phyloP scores from a whole-genome alignment of 768 basidiomycete genomes.

The Amyloporia xantha region DNA sequence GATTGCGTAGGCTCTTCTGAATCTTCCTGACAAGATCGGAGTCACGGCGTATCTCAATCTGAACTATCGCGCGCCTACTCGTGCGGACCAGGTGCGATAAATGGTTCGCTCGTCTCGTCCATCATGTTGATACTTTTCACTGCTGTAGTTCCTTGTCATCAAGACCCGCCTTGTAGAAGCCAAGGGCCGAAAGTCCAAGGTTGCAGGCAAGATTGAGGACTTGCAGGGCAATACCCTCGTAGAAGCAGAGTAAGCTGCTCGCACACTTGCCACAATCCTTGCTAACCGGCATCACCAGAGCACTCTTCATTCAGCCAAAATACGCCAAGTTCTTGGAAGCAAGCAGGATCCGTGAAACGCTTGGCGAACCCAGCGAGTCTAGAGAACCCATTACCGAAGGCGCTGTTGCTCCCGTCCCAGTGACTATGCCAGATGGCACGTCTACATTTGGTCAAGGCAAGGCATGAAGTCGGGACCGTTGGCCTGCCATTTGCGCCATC shows the following conservation, averaged over 20 bases:
- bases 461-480: too few species aligned
- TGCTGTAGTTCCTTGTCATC: constrained; percentile 83
- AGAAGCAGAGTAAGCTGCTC: constrained; percentile 63
- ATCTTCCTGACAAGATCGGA: constrained; percentile 83
- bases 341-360: constrained; percentile 48
- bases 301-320: constrained; percentile 82
- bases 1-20: constrained; percentile 72
- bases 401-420: constrained; percentile 17
- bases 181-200: constrained; percentile 73
- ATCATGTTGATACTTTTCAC: too few species aligned
- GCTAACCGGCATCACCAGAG: constrained; percentile 36
- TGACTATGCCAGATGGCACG: constrained; percentile 14
- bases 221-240: constrained; percentile 77
- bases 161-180: constrained; percentile 57
- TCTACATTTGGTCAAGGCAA: not conserved
- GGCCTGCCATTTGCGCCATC: too few species aligned
- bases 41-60: constrained; percentile 85
- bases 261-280: not conserved
- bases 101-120: constrained; percentile 2
- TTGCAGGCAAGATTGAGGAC: constrained; percentile 69
- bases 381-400: constrained; percentile 17
- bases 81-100: constrained; percentile 68
- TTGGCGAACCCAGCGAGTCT: constrained; percentile 47
- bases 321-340: constrained; percentile 75
- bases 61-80: constrained; percentile 82